Base-by-base conservation (phyloP, 495 filamentous ascomycete genomes). In the Arthonia radiata region DNA sequence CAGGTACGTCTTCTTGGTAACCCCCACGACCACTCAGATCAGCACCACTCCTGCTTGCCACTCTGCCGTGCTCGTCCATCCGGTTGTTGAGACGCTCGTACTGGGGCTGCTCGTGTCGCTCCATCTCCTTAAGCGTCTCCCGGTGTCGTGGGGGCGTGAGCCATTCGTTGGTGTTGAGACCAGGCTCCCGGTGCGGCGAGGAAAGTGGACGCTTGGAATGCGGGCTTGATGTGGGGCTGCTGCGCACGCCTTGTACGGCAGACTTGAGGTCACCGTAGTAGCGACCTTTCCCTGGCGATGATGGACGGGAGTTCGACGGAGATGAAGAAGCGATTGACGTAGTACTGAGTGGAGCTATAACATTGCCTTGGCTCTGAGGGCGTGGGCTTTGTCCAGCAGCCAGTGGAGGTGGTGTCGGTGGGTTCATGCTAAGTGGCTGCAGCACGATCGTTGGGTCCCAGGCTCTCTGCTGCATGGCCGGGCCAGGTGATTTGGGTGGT, bases 201-300 rank as follows among this genome's bases (percentile, higher is more conserved):
- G 19, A 32, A 33, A 3, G 29, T 31, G 3, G 35, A 28, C 5
- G 32, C 32, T 8, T 15, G 7, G 6, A 15, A 23, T 7, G 32
- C 30, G 10, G 36, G 32, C 22, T 34, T 25, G 4, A 31, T 23
- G 2, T 26, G 15, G 9, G 34, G 37, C 18, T 36, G 24, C n/a
- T 15, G 7, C 34, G 40, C 18, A 52, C 38, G 7, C 35, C 39
- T 10, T 34, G 29, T 7, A 35, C 43, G n/a, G 49, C 49, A 4
- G 43, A 39, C n/a, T 35, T 40, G 2, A 53, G 39, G 28, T 49
- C 40, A 13, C 49, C 49, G 32, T 53, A 53, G 35, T 48, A 48
- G 12, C 41, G 42, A 13, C 37, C 21, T 29, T 49, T 48, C 43
- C 2, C 23, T 31, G 16, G 28, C 10, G 1, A 29, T 30, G 4